Evolutionary conservation across 164 flowering plant species (phyloP).

Genomic region (Tinospora cordifolia): DNA sequence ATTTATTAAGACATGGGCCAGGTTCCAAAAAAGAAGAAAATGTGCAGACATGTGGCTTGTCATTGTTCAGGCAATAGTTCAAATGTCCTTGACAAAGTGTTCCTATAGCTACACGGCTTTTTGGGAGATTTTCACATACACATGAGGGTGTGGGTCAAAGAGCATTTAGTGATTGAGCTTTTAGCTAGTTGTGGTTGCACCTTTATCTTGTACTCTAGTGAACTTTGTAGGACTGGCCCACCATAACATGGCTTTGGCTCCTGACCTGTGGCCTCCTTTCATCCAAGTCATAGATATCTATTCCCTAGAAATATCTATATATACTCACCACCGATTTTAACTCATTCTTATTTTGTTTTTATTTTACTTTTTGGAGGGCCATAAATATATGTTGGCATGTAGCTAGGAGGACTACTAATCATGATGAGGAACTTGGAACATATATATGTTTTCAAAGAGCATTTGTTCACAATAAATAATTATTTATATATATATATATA

Average conservation of each 20-base stretch:
- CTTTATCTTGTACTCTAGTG: background rate
- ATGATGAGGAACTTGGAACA: too few relatives aligned
- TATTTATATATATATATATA: too few relatives aligned
- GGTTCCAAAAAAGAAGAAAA: background rate
- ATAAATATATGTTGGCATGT: too few relatives aligned
- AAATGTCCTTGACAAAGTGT: conserved; percentile 1
- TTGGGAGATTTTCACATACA: background rate
- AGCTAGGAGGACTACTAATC: too few relatives aligned
- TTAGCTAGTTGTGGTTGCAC: background rate
- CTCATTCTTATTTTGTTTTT: too few relatives aligned
- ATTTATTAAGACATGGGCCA: background rate
- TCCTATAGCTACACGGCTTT: too few relatives aligned
- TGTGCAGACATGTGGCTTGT: conserved; percentile 4
- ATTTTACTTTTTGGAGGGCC: too few relatives aligned
- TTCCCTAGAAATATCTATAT: too few relatives aligned
- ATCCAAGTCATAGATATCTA: background rate
- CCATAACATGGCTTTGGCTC: background rate
- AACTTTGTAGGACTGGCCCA: background rate
- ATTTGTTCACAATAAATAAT: too few relatives aligned
- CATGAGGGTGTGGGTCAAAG: conserved; percentile 1
- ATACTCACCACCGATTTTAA: too few relatives aligned
- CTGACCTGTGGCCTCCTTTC: background rate
- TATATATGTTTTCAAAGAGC: too few relatives aligned
- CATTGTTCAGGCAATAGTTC: background rate
- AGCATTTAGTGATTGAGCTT: background rate